These are phyloP conservation scores for Aspergillus funiculosus DNA, from an alignment of 495 filamentous ascomycete species.

Conservation along the genomic window DNA sequence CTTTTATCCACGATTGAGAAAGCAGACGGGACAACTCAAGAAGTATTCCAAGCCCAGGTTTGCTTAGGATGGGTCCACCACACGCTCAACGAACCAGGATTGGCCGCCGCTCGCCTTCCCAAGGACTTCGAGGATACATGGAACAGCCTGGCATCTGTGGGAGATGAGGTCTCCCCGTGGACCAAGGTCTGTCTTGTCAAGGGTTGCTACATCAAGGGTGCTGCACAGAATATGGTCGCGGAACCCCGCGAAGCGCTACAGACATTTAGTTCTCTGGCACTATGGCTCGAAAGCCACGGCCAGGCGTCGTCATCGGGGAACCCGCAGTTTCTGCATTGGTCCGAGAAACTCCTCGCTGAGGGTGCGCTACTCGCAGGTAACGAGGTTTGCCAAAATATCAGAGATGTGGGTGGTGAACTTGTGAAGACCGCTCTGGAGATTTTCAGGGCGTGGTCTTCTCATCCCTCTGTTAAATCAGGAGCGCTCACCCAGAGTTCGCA, in stretches of 20 bases:
- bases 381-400: conserved; percentile 39
- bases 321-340: conserved; percentile 64
- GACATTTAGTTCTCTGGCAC: conserved; percentile 57
- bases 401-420: conserved; percentile 22
- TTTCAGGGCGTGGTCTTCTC: conserved; percentile 38
- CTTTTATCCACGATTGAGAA: conserved; percentile 61
- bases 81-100: conserved; percentile 59
- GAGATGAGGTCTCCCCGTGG: conserved; percentile 56
- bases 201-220: conserved; percentile 67
- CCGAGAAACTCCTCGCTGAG: conserved; percentile 66
- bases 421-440: conserved; percentile 35
- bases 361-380: conserved; percentile 61
- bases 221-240: conserved; percentile 55
- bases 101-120: conserved; percentile 58
- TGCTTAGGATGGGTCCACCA: conserved; percentile 81
- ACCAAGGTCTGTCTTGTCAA: conserved; percentile 75
- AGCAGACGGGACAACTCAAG: conserved; percentile 53
- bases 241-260: conserved; percentile 52
- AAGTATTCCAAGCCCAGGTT: conserved; percentile 71
- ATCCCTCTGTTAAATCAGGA: conserved; percentile 33
- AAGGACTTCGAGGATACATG: conserved; percentile 51
- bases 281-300: conserved; percentile 46
- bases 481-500: conserved; percentile 43
- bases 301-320: conserved; percentile 25
- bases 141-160: conserved; percentile 41